Evolutionary conservation across 2,329 filamentous ascomycete genomes (phyloP), one percentile per base, ranked within the genome.

Genomic region (Cercospora berteroae): DNA sequence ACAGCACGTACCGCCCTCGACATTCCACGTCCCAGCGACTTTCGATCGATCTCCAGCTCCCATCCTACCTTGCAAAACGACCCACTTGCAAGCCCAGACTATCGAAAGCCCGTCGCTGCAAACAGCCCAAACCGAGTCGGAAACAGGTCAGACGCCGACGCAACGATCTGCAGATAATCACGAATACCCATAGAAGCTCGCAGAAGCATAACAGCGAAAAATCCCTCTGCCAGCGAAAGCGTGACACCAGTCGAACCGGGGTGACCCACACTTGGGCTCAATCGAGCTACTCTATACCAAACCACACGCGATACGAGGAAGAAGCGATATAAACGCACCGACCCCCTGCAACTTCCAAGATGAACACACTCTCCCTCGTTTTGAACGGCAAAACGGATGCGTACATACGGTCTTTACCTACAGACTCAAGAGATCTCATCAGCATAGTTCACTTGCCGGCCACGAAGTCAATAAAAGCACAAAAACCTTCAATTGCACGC

Each of bases 291-390:
- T 12, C 20, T 36, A 58, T 3, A 36, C 13, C 29, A 39, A 25
- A 36, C 23, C 10, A n/a, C 23, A 57, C 31, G 44, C 18, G 33
- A 57, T 56, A 55, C 44, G 48, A 36, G 52, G 42, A 57, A 57
- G 31, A 23, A 50, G 31, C 27, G 23, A 50, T 52, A 39, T 20
- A 55, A 42, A 9, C n/a, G 52, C 23, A 27, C 39, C 48, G 36
- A 27, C 39, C 33, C 59, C n/a, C 42, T 48, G 16, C 16, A 12
- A 27, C 20, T 48, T 48, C 25, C 9, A 69, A 64, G 9, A 76
- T 76, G 74, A 74, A 74, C 60, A 75, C 74, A 36, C 66, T 71
- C 59, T 76, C 73, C 57, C 71, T 76, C 63, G 61, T 75, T 60
- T 68, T 75, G 63, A 73, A 73, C 64, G 74, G 72, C 68, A 72